Conservation (phyloP, 306 rosid species). For the Arachis hypogaea region DNA sequence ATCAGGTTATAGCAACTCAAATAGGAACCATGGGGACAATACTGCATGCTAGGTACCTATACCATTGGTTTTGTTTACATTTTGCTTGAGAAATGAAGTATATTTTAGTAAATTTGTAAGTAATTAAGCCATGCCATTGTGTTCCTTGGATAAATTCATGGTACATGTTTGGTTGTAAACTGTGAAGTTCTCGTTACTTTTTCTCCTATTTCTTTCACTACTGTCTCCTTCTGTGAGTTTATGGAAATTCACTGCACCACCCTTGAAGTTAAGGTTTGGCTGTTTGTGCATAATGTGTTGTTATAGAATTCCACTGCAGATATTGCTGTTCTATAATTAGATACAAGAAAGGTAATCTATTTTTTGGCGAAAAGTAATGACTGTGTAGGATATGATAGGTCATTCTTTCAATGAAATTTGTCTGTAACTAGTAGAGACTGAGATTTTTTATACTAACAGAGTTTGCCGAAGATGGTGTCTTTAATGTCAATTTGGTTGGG, state of each 20-base stretch:
- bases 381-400: neutral
- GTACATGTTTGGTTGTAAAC: neutral
- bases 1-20: slow-evolving; percentile 84
- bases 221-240: neutral
- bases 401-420: neutral
- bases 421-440: neutral
- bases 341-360: neutral
- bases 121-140: neutral
- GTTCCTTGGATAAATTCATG: neutral
- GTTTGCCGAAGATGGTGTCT: neutral
- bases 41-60: slow-evolving; percentile 78
- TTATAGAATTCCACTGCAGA: neutral
- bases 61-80: slow-evolving; percentile 31
- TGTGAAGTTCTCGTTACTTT: neutral
- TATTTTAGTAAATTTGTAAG: neutral
- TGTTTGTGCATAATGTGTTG: neutral
- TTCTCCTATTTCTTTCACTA: neutral
- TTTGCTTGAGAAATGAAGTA: slow-evolving; percentile 23
- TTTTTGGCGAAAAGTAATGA: neutral
- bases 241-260: neutral
- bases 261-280: neutral
- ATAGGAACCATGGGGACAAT: slow-evolving; percentile 90
- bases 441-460: neutral
- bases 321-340: neutral
- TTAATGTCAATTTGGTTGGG: slow-evolving; percentile 3